Conservation (phyloP, 2,329 filamentous ascomycete genomes). For the Pseudogymnoascus sp. region DNA sequence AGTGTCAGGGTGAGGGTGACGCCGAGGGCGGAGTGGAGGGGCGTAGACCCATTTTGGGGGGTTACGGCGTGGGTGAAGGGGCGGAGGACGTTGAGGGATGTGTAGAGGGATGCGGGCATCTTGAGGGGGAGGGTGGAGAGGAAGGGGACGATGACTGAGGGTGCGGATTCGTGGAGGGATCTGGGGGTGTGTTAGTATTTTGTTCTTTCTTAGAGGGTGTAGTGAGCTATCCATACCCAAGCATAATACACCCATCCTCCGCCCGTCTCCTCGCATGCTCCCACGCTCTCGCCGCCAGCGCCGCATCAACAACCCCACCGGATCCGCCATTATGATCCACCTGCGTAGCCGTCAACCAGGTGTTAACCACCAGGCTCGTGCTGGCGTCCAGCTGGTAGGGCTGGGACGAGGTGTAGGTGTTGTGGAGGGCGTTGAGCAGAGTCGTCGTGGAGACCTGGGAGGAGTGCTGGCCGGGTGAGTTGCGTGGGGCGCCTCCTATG, state of each 20-base stretch:
- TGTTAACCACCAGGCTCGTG: slow-evolving; percentile 89
- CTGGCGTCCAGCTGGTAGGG: slow-evolving; percentile 84
- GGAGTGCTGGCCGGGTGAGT: slow-evolving; percentile 55
- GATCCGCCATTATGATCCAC: slow-evolving; percentile 58
- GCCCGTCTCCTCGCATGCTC: slow-evolving; percentile 91
- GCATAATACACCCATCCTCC: slow-evolving; percentile 86
- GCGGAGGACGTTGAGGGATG: slow-evolving; percentile 69
- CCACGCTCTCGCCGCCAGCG: slow-evolving; percentile 77
- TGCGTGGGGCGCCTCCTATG: slow-evolving; percentile 40
- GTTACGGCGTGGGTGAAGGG: slow-evolving; percentile 86
- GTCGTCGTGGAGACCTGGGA: slow-evolving; percentile 87
- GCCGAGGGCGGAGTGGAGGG: slow-evolving; percentile 71
- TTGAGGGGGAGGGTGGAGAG: slow-evolving; percentile 71
- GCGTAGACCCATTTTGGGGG: slow-evolving; percentile 77
- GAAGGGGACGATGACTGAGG: slow-evolving; percentile 76
- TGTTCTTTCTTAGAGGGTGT: slow-evolving; percentile 7
- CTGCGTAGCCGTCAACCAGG: slow-evolving; percentile 78
- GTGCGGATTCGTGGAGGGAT: slow-evolving; percentile 80
- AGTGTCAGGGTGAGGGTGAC: slow-evolving; percentile 77
- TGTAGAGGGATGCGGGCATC: slow-evolving; percentile 67
- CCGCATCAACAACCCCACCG: slow-evolving; percentile 72
- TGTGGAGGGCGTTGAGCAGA: slow-evolving; percentile 84
- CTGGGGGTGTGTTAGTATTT: slow-evolving; percentile 37
- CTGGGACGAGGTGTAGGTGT: slow-evolving; percentile 72
- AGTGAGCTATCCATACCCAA: slow-evolving; percentile 57